Base-by-base conservation (phyloP, 768 basidiomycete species). In the Boletus reticuloceps region DNA sequence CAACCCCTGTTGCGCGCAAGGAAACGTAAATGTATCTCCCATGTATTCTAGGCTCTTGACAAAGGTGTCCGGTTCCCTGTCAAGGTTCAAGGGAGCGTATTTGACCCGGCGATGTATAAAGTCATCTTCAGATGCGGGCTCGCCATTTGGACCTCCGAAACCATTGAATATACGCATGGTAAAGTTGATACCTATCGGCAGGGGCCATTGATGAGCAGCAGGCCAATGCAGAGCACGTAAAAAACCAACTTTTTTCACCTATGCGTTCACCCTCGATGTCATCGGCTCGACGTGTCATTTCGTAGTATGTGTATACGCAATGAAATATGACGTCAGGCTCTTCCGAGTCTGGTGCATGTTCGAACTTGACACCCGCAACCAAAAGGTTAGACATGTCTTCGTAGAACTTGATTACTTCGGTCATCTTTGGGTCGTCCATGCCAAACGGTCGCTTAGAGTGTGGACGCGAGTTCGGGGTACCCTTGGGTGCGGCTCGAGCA, bases 321-420 rank as follows among this genome's bases (percentile, higher is more conserved):
- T 86, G 78, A 14, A 75, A 69, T 73, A 83, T 79, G 53, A 91
- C 83, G 17, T 90, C 86, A 9, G 59, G 47, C 39, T 70, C 69
- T 44, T 64, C 63, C 12, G 60, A 65, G 54, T 50, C 50, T 37
- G 58, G 25, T 38, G 49, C 19, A 36, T 54, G 69, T 70, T 76
- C 77, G 50, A 77, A 69, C 63, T 84, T 86, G 67, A 91, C 61
- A 49, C 76, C 81, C 4, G 82, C 76, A 22, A 95, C 79, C 38
- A 91, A 76, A 22, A 95, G 73, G 62, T 93, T 91, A 1, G 91
- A 92, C 59, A 92, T 70, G 63, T 94, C 91, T 69, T 94, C 91
- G 67, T 96, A 96, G 57, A 95, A 81, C 48, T 77, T 77, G 61
- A 93, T 78, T 41, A 86, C 79, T 63, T 79, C 75, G 4, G 75